Percentiles rank a stretch among this genome's conserved stretches.
phyloP scores from a whole-genome alignment of 495 filamentous ascomycete genomes.

The Penicillium bovifimosum region DNA sequence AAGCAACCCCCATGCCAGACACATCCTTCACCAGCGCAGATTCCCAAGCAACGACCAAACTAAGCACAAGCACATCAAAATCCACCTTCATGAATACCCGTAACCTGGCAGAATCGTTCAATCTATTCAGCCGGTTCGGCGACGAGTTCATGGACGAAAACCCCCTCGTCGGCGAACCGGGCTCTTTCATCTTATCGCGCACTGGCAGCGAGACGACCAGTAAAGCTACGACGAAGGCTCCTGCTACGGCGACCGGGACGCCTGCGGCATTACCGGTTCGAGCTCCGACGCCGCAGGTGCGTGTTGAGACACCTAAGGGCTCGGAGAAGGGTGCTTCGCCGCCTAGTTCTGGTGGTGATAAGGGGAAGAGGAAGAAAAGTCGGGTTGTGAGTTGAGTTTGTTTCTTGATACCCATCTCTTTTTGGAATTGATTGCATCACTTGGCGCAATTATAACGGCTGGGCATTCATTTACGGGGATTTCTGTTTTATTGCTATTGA shows the following conservation, averaged over 20 bases:
- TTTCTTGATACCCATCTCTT: constrained; percentile 24
- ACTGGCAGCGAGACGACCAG: constrained; percentile 25
- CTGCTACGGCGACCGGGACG: constrained; percentile 6
- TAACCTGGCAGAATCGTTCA: constrained; percentile 62
- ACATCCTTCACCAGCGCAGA: constrained; percentile 15
- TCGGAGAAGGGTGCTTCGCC: constrained; percentile 28
- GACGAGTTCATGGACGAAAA: constrained; percentile 91
- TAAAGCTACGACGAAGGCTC: constrained; percentile 10
- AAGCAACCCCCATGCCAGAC: constrained; percentile 57
- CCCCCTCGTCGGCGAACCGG: constrained; percentile 78
- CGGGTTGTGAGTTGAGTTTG: constrained; percentile 27
- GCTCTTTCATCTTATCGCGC: constrained; percentile 71
- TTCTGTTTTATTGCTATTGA: neutral
- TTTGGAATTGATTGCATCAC: neutral
- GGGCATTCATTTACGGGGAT: neutral
- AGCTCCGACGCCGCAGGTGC: constrained; percentile 35
- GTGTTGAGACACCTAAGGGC: constrained; percentile 33
- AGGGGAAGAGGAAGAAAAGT: constrained; percentile 33
- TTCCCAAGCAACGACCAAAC: constrained; percentile 29
- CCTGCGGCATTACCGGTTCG: constrained; percentile 14
- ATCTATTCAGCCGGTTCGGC: constrained; percentile 56
- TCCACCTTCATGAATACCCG: constrained; percentile 43
- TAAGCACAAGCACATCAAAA: constrained; percentile 28
- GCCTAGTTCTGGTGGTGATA: constrained; percentile 29
- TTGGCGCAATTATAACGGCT: neutral